Percentiles rank a stretch among this genome's conserved stretches.
Conservation (phyloP, 1,284 basidiomycete species). For the Fereydounia khargensis region DNA sequence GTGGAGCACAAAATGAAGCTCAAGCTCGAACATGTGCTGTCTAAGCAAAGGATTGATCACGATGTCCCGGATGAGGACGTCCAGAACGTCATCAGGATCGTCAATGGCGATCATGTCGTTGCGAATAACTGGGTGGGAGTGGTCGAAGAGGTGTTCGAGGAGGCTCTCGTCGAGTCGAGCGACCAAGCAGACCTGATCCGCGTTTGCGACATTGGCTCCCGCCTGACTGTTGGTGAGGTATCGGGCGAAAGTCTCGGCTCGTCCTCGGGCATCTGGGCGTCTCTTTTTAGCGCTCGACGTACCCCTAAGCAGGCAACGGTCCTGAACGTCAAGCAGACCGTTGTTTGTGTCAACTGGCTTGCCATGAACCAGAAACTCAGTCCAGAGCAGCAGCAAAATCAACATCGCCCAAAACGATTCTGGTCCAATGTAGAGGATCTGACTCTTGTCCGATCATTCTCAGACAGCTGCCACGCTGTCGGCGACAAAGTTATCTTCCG, state of each 20-base stretch:
- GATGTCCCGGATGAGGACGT: slow-evolving; percentile 69
- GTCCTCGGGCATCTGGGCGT: slow-evolving; percentile 14
- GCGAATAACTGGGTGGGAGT: slow-evolving; percentile 85
- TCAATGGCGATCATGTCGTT: slow-evolving; percentile 63
- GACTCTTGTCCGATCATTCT: slow-evolving; percentile 26
- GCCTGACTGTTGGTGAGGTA: slow-evolving; percentile 24
- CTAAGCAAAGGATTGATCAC: slow-evolving; percentile 64
- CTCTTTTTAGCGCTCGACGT: slow-evolving; percentile 39
- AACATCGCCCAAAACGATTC: slow-evolving; percentile 24
- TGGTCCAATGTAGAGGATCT: slow-evolving; percentile 25
- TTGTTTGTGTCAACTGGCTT: slow-evolving; percentile 80
- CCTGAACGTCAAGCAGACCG: slow-evolving; percentile 72
- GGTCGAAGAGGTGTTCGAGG: slow-evolving; percentile 71
- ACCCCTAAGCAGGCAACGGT: slow-evolving; percentile 59
- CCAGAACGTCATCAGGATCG: slow-evolving; percentile 23
- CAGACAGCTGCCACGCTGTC: slow-evolving; percentile 41
- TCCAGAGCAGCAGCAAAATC: slow-evolving; percentile 25
- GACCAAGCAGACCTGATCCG: slow-evolving; percentile 56
- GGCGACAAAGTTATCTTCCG: slow-evolving; percentile 57
- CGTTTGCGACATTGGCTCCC: slow-evolving; percentile 18
- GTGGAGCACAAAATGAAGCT: slow-evolving; percentile 66
- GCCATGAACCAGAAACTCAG: slow-evolving; percentile 72
- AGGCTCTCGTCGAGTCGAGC: slow-evolving; percentile 67
- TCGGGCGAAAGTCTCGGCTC: slow-evolving; percentile 30
- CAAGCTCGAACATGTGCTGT: slow-evolving; percentile 73